These are phyloP conservation scores for Phytophthora colocasiae DNA, from an alignment of 352 stramenopile species.

Conservation along the genomic window DNA sequence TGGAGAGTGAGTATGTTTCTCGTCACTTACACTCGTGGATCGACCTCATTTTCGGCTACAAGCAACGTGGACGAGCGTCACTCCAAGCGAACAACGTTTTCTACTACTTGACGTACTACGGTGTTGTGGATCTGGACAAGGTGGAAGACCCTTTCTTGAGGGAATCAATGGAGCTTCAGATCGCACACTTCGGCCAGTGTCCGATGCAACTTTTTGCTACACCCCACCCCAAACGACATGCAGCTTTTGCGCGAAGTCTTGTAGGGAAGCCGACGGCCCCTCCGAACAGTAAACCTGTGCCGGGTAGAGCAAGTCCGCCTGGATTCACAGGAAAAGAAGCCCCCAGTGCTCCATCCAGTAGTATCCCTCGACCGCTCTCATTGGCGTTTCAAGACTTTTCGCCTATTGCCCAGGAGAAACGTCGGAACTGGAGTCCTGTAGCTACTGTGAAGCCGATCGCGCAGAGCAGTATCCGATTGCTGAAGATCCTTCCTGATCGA, in stretches of 20 bases:
- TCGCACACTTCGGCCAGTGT: slow-evolving; percentile 99
- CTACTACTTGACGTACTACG: slow-evolving; percentile 93
- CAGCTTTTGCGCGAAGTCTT: slow-evolving; percentile 35
- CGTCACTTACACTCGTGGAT: slow-evolving; percentile 98
- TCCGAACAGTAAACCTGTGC: slow-evolving; percentile 18
- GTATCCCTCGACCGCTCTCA: slow-evolving; percentile 60
- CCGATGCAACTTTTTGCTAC: slow-evolving; percentile 94
- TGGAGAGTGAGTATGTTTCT: slow-evolving; percentile 99
- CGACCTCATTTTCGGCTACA: slow-evolving; percentile 99
- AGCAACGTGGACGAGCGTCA: slow-evolving; percentile 95
- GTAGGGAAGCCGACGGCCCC: slow-evolving; percentile 21
- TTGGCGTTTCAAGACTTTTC: slow-evolving; percentile 73
- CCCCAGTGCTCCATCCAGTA: slow-evolving; percentile 21
- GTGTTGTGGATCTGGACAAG: slow-evolving; percentile 96
- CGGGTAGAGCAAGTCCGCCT: slow-evolving; percentile 22
- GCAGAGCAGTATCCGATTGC: slow-evolving; percentile 56
- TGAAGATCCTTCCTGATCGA: slow-evolving; percentile 81
- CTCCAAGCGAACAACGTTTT: slow-evolving; percentile 98
- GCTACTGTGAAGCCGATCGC: slow-evolving; percentile 72
- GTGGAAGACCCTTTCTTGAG: slow-evolving; percentile 95
- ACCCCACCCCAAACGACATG: slow-evolving; percentile 73
- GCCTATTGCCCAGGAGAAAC: slow-evolving; percentile 56
- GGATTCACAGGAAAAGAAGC: slow-evolving; percentile 17
- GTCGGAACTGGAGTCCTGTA: slow-evolving; percentile 64
- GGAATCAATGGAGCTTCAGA: slow-evolving; percentile 97